Evolutionary conservation across 2,329 filamentous ascomycete species (phyloP).

Genomic region (Lizonia empirigonia): DNA sequence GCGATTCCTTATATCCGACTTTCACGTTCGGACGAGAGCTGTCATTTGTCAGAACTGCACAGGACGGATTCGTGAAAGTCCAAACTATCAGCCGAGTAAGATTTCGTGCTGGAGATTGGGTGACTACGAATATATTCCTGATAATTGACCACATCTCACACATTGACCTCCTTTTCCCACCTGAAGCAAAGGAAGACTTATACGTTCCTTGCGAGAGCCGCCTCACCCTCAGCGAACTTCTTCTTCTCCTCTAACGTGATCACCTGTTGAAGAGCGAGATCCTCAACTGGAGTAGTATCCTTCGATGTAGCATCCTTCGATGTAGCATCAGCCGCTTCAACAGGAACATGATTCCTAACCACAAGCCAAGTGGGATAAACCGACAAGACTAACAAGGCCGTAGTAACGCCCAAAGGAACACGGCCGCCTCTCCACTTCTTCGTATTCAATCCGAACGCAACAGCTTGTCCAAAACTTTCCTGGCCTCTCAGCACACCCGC

Average conservation of each 20-base stretch:
- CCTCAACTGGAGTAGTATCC: not conserved
- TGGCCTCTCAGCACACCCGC: slow-evolving; percentile 54
- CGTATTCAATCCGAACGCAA: slow-evolving; percentile 53
- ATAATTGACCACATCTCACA: not conserved
- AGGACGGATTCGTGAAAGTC: not conserved
- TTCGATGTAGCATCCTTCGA: slow-evolving; percentile 5
- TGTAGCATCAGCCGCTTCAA: slow-evolving; percentile 22
- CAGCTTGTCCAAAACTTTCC: slow-evolving; percentile 54
- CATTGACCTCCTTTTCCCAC: not conserved
- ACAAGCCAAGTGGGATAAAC: slow-evolving; percentile 42
- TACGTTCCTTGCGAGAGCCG: slow-evolving; percentile 15
- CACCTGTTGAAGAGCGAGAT: slow-evolving; percentile 5
- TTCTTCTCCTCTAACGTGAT: slow-evolving; percentile 17
- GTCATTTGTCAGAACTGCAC: not conserved
- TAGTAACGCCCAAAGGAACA: slow-evolving; percentile 52
- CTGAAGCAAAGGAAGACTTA: not conserved
- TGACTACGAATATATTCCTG: not conserved
- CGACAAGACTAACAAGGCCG: slow-evolving; percentile 33
- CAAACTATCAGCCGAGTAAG: not conserved
- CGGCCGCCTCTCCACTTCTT: slow-evolving; percentile 52
- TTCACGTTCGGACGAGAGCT: too few relatives aligned
- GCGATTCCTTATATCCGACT: too few relatives aligned
- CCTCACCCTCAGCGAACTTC: slow-evolving; percentile 20
- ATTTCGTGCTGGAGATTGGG: not conserved
- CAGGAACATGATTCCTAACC: slow-evolving; percentile 36